phyloP scores from a whole-genome alignment of 257 asterid genomes.

The Scutellaria minor region DNA sequence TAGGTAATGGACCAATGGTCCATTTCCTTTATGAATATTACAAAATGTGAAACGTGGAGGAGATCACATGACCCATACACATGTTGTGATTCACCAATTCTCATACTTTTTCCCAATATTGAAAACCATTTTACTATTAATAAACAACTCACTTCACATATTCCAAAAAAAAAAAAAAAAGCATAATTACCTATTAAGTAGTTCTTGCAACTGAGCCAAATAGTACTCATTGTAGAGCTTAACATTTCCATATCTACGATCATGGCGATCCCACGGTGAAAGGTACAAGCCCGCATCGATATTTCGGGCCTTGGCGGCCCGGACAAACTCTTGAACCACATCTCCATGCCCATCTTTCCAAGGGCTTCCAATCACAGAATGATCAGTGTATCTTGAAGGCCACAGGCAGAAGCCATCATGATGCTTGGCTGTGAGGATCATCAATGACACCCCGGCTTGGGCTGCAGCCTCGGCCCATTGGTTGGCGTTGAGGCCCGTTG shows the following conservation, averaged over 20 bases:
- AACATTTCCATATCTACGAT: slow-evolving; percentile 65
- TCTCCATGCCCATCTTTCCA: slow-evolving; percentile 82
- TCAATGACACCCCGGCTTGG: slow-evolving; percentile 66
- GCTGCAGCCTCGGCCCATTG: slow-evolving; percentile 86
- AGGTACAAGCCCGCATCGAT: slow-evolving; percentile 82
- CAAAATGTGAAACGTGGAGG: too few species aligned
- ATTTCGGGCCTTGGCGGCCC: slow-evolving; percentile 64
- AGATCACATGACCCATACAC: too few species aligned
- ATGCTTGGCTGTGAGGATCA: slow-evolving; percentile 89
- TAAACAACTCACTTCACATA: too few species aligned
- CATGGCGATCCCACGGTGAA: slow-evolving; percentile 97
- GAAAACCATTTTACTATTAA: too few species aligned
- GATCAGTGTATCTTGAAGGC: slow-evolving; percentile 88
- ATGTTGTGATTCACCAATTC: too few species aligned
- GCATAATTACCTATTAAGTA: slow-evolving; percentile 55
- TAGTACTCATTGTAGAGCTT: slow-evolving; percentile 79
- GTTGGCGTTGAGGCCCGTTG: slow-evolving; percentile 57
- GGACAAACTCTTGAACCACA: slow-evolving; percentile 67
- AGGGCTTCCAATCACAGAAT: slow-evolving; percentile 77
- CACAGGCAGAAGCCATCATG: slow-evolving; percentile 97
- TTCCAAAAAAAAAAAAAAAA: too few species aligned
- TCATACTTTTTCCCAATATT: too few species aligned
- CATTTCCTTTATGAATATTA: too few species aligned
- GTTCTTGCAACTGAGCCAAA: slow-evolving; percentile 92
- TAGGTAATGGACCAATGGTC: too few species aligned